Evolutionary conservation across 331 rosid genomes (phyloP).

Genomic region (Cydonia oblonga): DNA sequence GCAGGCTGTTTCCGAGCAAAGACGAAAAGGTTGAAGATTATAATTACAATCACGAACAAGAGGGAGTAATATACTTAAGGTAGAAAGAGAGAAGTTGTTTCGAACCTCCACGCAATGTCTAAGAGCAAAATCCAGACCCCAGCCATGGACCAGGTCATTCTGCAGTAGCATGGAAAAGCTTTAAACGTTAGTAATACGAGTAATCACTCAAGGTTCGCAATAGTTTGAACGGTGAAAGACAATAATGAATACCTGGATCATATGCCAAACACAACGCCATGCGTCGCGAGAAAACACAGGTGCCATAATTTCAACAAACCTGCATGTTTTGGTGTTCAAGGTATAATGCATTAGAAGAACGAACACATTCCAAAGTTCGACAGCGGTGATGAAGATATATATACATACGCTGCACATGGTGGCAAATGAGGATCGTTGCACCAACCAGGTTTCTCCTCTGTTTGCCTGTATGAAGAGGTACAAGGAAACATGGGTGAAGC

Average conservation of each 20-base stretch:
- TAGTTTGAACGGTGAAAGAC: not conserved
- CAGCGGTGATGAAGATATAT: not conserved
- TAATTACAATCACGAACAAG: not conserved
- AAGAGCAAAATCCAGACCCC: slow-evolving; percentile 93
- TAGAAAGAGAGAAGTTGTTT: not conserved
- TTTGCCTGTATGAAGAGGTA: slow-evolving; percentile 35
- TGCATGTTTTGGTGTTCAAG: slow-evolving; percentile 17
- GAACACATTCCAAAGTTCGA: not conserved
- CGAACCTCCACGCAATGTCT: slow-evolving; percentile 66
- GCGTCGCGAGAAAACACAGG: slow-evolving; percentile 82
- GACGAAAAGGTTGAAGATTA: not conserved
- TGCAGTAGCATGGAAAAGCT: slow-evolving; percentile 3
- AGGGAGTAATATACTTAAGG: not conserved
- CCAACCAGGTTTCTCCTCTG: slow-evolving; percentile 65
- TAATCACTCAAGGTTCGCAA: not conserved
- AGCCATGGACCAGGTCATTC: slow-evolving; percentile 93
- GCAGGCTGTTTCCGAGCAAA: slow-evolving; percentile 42
- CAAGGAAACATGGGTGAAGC: slow-evolving; percentile 7
- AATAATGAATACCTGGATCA: slow-evolving; percentile 61
- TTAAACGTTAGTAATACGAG: not conserved
- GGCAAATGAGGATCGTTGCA: slow-evolving; percentile 59
- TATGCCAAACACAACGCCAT: slow-evolving; percentile 93
- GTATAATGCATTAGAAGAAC: slow-evolving; percentile 4
- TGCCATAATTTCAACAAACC: slow-evolving; percentile 97
- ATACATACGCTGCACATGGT: slow-evolving; percentile 85